Evolutionary conservation across 2,329 filamentous ascomycete genomes (phyloP), one percentile per base, ranked within the genome.

Genomic region (Aspergillus eucalypticola): DNA sequence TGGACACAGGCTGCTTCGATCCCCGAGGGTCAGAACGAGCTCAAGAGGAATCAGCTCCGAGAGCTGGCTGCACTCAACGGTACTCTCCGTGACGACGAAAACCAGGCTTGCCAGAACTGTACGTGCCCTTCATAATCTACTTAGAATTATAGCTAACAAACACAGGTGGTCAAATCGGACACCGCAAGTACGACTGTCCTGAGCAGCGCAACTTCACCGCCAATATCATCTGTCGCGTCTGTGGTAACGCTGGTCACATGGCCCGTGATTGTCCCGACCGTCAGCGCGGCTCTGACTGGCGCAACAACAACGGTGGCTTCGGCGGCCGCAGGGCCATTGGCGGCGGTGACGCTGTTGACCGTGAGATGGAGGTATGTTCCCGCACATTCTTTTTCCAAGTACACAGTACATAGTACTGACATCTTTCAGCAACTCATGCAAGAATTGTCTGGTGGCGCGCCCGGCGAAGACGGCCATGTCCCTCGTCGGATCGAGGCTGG

Each of bases 181-280:
- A 99, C 78, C 90, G 95, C 79, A 99, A 99, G 80, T 98, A 97
- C 76, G 95, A 99, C 75, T 99, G 95, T 71, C 95, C 95, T 13
- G 92, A 99, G 80, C 91, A 95, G 77, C 91, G 93, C 75, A 99
- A 99, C 80, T 98, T 90, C 80, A 99, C 95, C n/a, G 93, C 95
- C 71, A 98, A 92, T 79, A 98, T 99, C 76, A 98, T 99, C 74
- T 99, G 95, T 80, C 93, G 94, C 71, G 90, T 97, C 70, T 99
- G 95, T 81, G 95, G 95, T 68, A 97, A 98, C 75, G 93, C 95
- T 66, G 95, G 95, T 19, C 95, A 99, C 71, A 97, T 99, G 92
- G 95, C 93, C 68, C 89, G 94, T 69, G 95, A 99, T 80, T 99
- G 95, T 85, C 92, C 94, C 49, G 95, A 99, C 73, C 86, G 95